Conservation (phyloP, 345 rosid genomes). For the Eucalyptus urophylla region DNA sequence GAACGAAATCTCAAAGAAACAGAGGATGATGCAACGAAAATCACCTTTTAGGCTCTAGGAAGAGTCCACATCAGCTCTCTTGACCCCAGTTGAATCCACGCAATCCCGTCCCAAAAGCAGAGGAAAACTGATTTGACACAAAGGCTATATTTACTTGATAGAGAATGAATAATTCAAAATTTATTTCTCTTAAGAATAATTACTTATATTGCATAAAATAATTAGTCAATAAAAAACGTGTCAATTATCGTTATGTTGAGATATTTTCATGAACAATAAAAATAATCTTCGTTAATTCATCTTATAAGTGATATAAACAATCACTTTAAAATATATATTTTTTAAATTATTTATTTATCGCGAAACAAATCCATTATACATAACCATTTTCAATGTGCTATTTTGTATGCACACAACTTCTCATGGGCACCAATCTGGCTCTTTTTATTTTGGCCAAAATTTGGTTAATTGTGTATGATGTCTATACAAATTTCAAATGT, state of each 20-base stretch:
- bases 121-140: neutral
- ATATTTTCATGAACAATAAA: too few relatives aligned
- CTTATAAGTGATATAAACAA: too few relatives aligned
- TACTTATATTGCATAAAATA: fast-evolving
- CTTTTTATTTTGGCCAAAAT: neutral
- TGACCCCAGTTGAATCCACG: neutral
- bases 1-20: neutral
- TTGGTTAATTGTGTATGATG: neutral
- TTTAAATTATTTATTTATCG: fast-evolving
- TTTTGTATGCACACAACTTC: neutral
- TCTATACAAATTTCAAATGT: neutral
- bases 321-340: too few relatives aligned
- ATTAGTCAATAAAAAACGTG: too few relatives aligned
- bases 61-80: neutral
- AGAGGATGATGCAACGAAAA: neutral
- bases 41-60: neutral
- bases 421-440: neutral
- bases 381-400: neutral
- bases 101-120: neutral
- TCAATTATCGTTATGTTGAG: too few relatives aligned
- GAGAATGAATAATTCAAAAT: too few relatives aligned
- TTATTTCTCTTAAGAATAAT: too few relatives aligned
- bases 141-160: fast-evolving
- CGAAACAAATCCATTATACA: too few relatives aligned
- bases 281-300: neutral